Conservation (phyloP, 495 filamentous ascomycete species). For the Aspergillus steynii region DNA sequence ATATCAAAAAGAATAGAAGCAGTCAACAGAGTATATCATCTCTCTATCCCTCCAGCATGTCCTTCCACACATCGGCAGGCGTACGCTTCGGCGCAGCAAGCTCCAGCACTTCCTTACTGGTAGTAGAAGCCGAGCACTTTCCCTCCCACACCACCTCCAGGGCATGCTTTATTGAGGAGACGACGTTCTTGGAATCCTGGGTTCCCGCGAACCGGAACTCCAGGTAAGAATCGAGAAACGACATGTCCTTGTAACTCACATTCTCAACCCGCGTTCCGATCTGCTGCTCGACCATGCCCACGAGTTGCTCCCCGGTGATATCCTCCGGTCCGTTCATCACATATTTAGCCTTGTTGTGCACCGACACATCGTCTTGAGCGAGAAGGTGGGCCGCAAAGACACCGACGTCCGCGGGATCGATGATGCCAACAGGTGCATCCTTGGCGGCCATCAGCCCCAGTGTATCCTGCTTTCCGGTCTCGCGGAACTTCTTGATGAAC, state of each 20-base stretch:
- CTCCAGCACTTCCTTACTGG: constrained; percentile 35
- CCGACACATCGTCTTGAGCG: constrained; percentile 26
- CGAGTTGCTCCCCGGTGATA: constrained; percentile 38
- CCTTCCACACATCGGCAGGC: constrained; percentile 21
- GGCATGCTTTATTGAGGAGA: constrained; percentile 27
- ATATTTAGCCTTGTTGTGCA: constrained; percentile 41
- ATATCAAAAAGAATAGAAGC: too few species aligned
- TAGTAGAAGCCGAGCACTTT: constrained; percentile 31
- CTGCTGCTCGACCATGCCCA: constrained; percentile 41
- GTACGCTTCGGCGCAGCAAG: constrained; percentile 29
- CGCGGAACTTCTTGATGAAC: constrained; percentile 34
- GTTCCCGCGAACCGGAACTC: constrained; percentile 17
- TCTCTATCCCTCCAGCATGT: constrained; percentile 18
- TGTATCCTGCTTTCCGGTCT: constrained; percentile 37
- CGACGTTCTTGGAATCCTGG: constrained; percentile 24
- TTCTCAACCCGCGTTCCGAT: constrained; percentile 36
- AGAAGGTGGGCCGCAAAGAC: constrained; percentile 42
- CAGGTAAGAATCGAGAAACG: constrained; percentile 28
- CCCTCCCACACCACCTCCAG: constrained; percentile 28
- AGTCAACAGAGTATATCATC: too few species aligned
- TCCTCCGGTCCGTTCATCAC: constrained; percentile 47
- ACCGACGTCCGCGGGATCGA: constrained; percentile 43
- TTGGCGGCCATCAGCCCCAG: constrained; percentile 27
- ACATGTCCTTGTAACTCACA: constrained; percentile 40
- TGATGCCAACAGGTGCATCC: constrained; percentile 37